Conservation (phyloP, 768 basidiomycete species). For the Mrakia hoshinonis region DNA sequence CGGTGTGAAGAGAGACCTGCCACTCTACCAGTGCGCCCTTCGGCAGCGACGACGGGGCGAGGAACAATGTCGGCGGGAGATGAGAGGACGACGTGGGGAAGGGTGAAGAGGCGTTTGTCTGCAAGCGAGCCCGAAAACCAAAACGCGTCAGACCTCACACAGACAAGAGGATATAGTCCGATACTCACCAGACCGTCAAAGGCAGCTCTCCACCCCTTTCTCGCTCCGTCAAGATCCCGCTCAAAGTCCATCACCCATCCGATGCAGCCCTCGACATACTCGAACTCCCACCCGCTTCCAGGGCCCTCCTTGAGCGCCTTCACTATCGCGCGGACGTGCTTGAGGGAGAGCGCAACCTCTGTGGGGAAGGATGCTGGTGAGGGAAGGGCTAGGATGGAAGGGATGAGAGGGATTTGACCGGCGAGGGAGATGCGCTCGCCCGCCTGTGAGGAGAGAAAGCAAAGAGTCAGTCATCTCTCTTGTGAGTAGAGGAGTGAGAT, state of each 20-base stretch:
- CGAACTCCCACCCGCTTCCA: conserved; percentile 55
- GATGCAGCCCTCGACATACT: conserved; percentile 47
- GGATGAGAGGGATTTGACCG: conserved; percentile 88
- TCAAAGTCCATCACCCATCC: conserved; percentile 23
- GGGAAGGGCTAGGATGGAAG: conserved; percentile 61
- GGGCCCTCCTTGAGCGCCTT: conserved; percentile 52
- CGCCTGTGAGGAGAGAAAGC: conserved; percentile 46
- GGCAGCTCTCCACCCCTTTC: conserved; percentile 33
- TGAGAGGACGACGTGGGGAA: neutral
- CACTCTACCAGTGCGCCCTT: conserved; percentile 43
- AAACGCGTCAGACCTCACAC: neutral
- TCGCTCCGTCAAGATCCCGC: conserved; percentile 31
- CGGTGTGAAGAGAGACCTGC: conserved; percentile 42
- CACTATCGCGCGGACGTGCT: conserved; percentile 67
- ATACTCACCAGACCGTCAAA: conserved; percentile 30
- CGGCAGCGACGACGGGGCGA: conserved; percentile 40
- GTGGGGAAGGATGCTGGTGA: conserved; percentile 49
- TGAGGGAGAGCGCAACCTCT: conserved; percentile 66
- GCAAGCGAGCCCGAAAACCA: neutral
- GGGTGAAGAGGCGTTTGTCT: neutral
- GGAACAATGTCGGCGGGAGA: conserved; percentile 33
- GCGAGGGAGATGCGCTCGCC: conserved; percentile 75
- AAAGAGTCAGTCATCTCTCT: neutral
- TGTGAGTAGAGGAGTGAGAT: conserved; percentile 1
- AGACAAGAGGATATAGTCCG: neutral